These are phyloP conservation scores for Suillus occidentalis DNA, from an alignment of 768 basidiomycete species.

Conservation along the genomic window DNA sequence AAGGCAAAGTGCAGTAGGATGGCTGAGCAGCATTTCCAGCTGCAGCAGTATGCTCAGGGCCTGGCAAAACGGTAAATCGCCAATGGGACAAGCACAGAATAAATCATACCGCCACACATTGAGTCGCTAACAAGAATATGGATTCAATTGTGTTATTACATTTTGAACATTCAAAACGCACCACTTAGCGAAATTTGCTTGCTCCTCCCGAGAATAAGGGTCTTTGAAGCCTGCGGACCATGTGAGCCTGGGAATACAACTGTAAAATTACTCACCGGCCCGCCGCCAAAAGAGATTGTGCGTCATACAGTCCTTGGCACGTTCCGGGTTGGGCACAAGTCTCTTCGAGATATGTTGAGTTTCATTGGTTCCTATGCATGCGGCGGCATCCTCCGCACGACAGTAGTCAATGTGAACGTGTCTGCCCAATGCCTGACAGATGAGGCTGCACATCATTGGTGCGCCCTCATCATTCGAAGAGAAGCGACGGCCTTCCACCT, in stretches of 20 bases:
- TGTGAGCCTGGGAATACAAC: neutral
- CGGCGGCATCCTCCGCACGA: slow-evolving; percentile 35
- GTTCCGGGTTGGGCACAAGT: slow-evolving; percentile 46
- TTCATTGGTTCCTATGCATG: slow-evolving; percentile 43
- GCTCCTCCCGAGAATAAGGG: slow-evolving; percentile 61
- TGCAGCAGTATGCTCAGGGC: slow-evolving; percentile 48
- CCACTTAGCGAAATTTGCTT: slow-evolving; percentile 54
- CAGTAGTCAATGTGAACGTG: slow-evolving; percentile 61
- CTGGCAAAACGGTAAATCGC: slow-evolving; percentile 27
- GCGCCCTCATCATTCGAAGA: slow-evolving; percentile 55
- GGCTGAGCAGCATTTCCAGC: slow-evolving; percentile 41
- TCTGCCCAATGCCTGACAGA: slow-evolving; percentile 55
- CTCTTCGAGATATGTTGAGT: slow-evolving; percentile 44
- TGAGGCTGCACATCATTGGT: slow-evolving; percentile 61
- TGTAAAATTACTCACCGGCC: slow-evolving; percentile 40
- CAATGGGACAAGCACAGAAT: neutral
- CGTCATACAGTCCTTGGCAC: slow-evolving; percentile 53
- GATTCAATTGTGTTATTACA: neutral
- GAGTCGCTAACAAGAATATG: slow-evolving; percentile 37
- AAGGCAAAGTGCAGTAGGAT: slow-evolving; percentile 54
- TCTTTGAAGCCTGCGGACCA: slow-evolving; percentile 54
- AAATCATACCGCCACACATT: slow-evolving; percentile 46
- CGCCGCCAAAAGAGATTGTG: slow-evolving; percentile 59
- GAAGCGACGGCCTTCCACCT: slow-evolving; percentile 57
- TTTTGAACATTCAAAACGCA: slow-evolving; percentile 21